Evolutionary conservation across 768 basidiomycete species (phyloP).

Genomic region (Rhizopogon sp.): DNA sequence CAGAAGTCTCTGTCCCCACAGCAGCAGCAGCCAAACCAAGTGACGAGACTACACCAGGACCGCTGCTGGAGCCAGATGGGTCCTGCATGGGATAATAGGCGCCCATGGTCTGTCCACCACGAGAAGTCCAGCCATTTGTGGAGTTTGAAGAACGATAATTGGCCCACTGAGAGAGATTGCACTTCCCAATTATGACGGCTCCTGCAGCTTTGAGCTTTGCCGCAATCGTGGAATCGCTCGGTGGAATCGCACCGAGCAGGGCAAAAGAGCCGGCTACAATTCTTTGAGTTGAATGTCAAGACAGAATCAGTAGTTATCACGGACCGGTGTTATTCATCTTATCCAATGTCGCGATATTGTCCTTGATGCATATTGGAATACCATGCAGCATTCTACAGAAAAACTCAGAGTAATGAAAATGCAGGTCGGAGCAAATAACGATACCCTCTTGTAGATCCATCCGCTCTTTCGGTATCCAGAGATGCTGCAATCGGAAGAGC

Average conservation of each 20-base stretch:
- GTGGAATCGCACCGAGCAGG: not conserved
- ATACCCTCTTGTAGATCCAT: not conserved
- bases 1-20: slow-evolving; percentile 42
- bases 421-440: too few relatives aligned
- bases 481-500: not conserved
- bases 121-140: slow-evolving; percentile 46
- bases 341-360: not conserved
- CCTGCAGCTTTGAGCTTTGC: not conserved
- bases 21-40: slow-evolving; percentile 42
- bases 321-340: slow-evolving; percentile 1
- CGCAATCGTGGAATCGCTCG: not conserved
- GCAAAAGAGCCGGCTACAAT: not conserved
- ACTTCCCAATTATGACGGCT: slow-evolving; percentile 31
- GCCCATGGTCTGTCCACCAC: slow-evolving; percentile 40
- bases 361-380: not conserved
- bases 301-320: not conserved
- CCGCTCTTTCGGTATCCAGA: not conserved
- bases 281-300: not conserved
- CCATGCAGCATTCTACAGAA: not conserved
- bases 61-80: slow-evolving; percentile 49
- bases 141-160: slow-evolving; percentile 33
- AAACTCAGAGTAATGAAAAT: not conserved
- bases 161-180: slow-evolving; percentile 47
- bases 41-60: slow-evolving; percentile 44
- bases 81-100: slow-evolving; percentile 43